Evolutionary conservation across 78 protist species (phyloP), one percentile per base, ranked within the genome.

Genomic region (Dictyostelium discoideum): DNA sequence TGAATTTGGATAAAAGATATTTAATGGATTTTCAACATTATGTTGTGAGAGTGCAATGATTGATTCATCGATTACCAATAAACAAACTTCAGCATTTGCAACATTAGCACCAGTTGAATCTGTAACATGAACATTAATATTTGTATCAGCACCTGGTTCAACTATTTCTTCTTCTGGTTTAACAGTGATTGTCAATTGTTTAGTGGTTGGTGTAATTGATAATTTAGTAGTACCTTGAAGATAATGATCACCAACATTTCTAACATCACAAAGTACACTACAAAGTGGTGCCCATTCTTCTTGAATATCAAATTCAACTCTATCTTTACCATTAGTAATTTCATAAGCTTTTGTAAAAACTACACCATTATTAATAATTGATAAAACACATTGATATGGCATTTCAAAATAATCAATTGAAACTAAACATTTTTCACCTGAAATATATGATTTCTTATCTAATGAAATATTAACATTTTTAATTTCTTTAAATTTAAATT

Each of bases 111-210:
- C 95, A 18, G 5, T 67, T 4, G 22, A 46, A 50, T 90, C 95
- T 3, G n/a, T 37, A 18, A 90, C 95, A 13, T 57, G 46, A 20
- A 90, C 88, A 20, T n/a, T 85, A 50, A 90, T 90, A 42, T 90
- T 90, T 7, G 95, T 90, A n/a, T 85, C 86, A 0, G 89, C 69
- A 42, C 95, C 95, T 60, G 95, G 95, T 39, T 90, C 95, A 37
- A 90, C 95, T 22, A 81, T 83, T 32, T 80, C 95, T n/a, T 90
- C 95, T n/a, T 90, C 95, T 46, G 95, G 95, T 24, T 78, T 69
- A 10, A 90, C 63, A 6, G 29, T 5, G 18, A 90, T 77, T 37
- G 20, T 46, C 9, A 90, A 69, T 73, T 82, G 42, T 46, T 90
- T 90, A 44, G 78, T 48, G 9, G 57, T 11, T 24, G 77, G 40